Conservation (phyloP, 257 asterid species). For the Nicotiana paniculata region DNA sequence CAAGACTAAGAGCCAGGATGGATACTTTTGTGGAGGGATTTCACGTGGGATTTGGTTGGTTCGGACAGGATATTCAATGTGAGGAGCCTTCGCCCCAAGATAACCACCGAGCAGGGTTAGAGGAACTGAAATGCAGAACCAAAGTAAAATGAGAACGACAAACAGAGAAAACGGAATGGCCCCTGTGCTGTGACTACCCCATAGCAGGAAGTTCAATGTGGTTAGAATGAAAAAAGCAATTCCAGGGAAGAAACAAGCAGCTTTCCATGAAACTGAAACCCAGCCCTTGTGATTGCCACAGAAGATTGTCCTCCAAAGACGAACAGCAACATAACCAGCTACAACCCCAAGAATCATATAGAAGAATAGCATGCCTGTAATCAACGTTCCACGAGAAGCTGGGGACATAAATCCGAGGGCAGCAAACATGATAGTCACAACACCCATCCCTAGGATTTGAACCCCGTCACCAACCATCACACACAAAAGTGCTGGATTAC, state of each 20-base stretch:
- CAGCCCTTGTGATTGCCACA: slow-evolving; percentile 72
- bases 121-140: slow-evolving; percentile 91
- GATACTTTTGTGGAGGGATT: slow-evolving; percentile 80
- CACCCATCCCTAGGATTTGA: slow-evolving; percentile 86
- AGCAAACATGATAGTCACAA: slow-evolving; percentile 75
- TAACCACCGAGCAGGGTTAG: slow-evolving; percentile 76
- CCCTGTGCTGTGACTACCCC: slow-evolving; percentile 94
- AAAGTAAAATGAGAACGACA: slow-evolving; percentile 57
- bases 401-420: slow-evolving; percentile 96
- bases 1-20: slow-evolving; percentile 80
- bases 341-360: slow-evolving; percentile 74
- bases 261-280: slow-evolving; percentile 80
- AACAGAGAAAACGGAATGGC: slow-evolving; percentile 76
- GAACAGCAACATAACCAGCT: slow-evolving; percentile 83
- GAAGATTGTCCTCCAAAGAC: slow-evolving; percentile 79
- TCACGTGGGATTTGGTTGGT: slow-evolving; percentile 84
- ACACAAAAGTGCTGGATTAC: slow-evolving; percentile 60
- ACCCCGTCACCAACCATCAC: slow-evolving; percentile 92
- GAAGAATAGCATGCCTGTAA: slow-evolving; percentile 82
- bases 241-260: slow-evolving; percentile 85
- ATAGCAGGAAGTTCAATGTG: slow-evolving; percentile 60
- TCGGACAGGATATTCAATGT: slow-evolving; percentile 70
- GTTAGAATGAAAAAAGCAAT: slow-evolving; percentile 62
- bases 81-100: slow-evolving; percentile 72
- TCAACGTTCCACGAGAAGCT: slow-evolving; percentile 77